Percentiles rank a stretch among this genome's conserved stretches.
phyloP scores from a whole-genome alignment of 2,329 filamentous ascomycete species.

The Pseudocercospora vitis region DNA sequence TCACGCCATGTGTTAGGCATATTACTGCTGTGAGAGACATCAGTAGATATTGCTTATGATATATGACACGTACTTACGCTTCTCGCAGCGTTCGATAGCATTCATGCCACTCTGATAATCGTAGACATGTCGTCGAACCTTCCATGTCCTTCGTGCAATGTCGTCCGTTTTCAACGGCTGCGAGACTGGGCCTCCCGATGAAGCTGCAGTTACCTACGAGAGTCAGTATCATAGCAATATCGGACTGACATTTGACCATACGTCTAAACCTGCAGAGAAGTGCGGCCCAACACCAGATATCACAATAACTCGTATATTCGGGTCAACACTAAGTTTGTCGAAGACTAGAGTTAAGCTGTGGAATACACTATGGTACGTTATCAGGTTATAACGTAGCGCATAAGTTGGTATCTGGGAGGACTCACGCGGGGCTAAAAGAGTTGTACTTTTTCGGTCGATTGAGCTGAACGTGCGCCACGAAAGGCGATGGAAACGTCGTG shows the following conservation, averaged over 20 bases:
- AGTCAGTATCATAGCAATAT: background rate
- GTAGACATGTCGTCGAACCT: constrained; percentile 64
- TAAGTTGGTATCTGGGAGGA: background rate
- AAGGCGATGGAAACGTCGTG: constrained; percentile 65
- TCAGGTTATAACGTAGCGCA: background rate
- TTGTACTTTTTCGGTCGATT: constrained; percentile 85
- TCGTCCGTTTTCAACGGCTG: constrained; percentile 16
- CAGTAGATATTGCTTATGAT: background rate
- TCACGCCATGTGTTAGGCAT: constrained; percentile 73
- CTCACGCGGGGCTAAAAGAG: constrained; percentile 60
- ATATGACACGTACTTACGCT: constrained; percentile 47
- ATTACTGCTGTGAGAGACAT: constrained; percentile 60
- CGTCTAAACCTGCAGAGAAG: constrained; percentile 81
- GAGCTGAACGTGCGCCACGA: constrained; percentile 85
- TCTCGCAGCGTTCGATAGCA: constrained; percentile 79
- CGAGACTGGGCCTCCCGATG: constrained; percentile 14
- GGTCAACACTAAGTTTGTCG: constrained; percentile 66
- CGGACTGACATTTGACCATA: background rate
- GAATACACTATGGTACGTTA: constrained; percentile 68
- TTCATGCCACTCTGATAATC: constrained; percentile 78
- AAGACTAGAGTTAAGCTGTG: constrained; percentile 73
- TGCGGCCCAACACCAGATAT: constrained; percentile 79
- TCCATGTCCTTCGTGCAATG: constrained; percentile 24
- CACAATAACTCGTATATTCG: constrained; percentile 71
- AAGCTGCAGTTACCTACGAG: constrained; percentile 47